Percentiles rank a stretch among this genome's conserved stretches.
Conservation (phyloP, 176 grass and related monocot genomes). For the Raddia distichophylla region DNA sequence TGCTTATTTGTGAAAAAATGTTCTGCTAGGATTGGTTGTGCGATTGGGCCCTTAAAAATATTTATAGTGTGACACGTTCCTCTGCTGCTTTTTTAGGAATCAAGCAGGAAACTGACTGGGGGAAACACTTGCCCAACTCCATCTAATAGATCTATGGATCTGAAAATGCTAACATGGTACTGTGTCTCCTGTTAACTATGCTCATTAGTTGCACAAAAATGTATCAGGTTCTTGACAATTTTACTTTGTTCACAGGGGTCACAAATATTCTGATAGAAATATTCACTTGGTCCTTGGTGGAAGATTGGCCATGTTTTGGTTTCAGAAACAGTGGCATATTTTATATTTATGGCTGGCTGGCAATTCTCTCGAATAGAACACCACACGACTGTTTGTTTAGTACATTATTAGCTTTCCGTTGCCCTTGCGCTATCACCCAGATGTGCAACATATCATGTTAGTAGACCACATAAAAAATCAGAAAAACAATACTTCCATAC, state of each 20-base stretch:
- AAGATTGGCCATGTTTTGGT: constrained; percentile 16
- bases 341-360: not conserved
- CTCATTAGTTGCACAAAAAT: not conserved
- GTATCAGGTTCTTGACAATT: not conserved
- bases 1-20: not conserved
- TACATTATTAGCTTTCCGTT: not conserved
- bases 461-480: not conserved
- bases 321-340: not conserved
- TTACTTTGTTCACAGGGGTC: constrained; percentile 14
- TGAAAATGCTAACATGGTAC: not conserved
- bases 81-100: constrained; percentile 9
- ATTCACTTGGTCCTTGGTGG: not conserved
- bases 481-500: not conserved
- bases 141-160: constrained; percentile 22
- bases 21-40: not conserved
- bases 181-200: not conserved
- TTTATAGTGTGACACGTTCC: constrained; percentile 13
- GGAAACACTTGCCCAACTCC: not conserved
- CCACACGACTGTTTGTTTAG: not conserved
- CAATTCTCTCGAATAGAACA: not conserved
- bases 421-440: not conserved
- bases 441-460: not conserved
- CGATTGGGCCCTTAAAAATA: not conserved
- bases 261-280: constrained; percentile 2
- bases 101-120: not conserved